These are phyloP conservation scores for Trametes coccinea DNA, from an alignment of 768 basidiomycete genomes.

Conservation along the genomic window DNA sequence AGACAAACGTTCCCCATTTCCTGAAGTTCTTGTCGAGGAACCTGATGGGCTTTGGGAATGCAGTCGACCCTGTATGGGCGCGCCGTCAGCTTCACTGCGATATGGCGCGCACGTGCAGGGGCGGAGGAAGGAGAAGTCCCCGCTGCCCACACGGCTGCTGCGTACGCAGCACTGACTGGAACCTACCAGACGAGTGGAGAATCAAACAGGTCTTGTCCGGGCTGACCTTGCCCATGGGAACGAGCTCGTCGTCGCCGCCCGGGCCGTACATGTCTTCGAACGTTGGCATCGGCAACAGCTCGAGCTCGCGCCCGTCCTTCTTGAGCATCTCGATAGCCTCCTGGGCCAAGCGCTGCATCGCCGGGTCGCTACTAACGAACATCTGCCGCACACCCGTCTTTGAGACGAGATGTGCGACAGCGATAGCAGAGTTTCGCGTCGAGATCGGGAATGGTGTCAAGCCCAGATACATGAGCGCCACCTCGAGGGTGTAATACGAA, in stretches of 20 bases:
- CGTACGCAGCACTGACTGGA: not conserved
- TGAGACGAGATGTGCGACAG: slow-evolving; percentile 36
- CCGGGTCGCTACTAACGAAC: slow-evolving; percentile 27
- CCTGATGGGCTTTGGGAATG: slow-evolving; percentile 25
- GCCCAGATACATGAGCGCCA: slow-evolving; percentile 27
- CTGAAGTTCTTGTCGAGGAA: slow-evolving; percentile 22
- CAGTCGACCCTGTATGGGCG: slow-evolving; percentile 19
- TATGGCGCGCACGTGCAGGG: not conserved
- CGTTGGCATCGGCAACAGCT: slow-evolving; percentile 22
- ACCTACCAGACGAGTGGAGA: slow-evolving; percentile 26
- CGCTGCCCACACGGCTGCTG: slow-evolving; percentile 22
- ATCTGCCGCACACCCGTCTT: slow-evolving; percentile 30
- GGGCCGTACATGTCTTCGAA: slow-evolving; percentile 27
- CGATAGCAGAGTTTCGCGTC: slow-evolving; percentile 36
- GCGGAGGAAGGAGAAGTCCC: not conserved
- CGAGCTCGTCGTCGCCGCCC: slow-evolving; percentile 10
- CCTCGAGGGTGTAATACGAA: slow-evolving; percentile 21
- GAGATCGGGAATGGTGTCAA: slow-evolving; percentile 38
- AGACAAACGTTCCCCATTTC: slow-evolving; percentile 18
- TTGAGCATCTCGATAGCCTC: slow-evolving; percentile 21
- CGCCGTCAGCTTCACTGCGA: not conserved
- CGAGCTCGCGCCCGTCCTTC: slow-evolving; percentile 15
- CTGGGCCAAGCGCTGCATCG: slow-evolving; percentile 24
- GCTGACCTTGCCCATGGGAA: slow-evolving; percentile 17
- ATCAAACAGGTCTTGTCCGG: slow-evolving; percentile 11